phyloP scores from a whole-genome alignment of 805 yeast species.

The Ogataea angusta region DNA sequence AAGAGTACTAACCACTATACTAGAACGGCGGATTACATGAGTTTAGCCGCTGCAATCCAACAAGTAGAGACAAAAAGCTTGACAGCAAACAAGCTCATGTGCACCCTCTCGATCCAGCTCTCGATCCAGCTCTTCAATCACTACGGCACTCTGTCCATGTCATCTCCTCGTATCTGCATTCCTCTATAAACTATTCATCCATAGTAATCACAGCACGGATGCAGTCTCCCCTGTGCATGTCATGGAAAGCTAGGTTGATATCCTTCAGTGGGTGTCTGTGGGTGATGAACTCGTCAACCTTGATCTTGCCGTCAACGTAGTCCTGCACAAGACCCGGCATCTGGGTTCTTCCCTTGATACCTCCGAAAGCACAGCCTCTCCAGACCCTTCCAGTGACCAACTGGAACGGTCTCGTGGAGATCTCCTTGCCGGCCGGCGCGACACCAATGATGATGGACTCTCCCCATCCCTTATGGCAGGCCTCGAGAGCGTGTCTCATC shows the following conservation, averaged over 20 bases:
- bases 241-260: slow-evolving; percentile 88
- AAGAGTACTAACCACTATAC: slow-evolving; percentile 31
- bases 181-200: slow-evolving; percentile 20
- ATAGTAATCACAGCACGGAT: slow-evolving; percentile 74
- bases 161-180: slow-evolving; percentile 3
- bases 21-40: slow-evolving; percentile 21
- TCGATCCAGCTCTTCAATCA: no score
- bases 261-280: slow-evolving; percentile 76
- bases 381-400: slow-evolving; percentile 98
- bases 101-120: no score
- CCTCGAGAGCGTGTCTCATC: slow-evolving; percentile 95
- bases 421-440: slow-evolving; percentile 97
- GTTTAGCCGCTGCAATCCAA: neutral
- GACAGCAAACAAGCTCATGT: no score
- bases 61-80: neutral
- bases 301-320: slow-evolving; percentile 74
- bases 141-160: neutral
- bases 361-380: slow-evolving; percentile 99
- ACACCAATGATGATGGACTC: slow-evolving; percentile 93
- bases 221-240: slow-evolving; percentile 91
- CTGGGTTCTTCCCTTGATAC: slow-evolving; percentile 96
- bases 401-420: slow-evolving; percentile 97
- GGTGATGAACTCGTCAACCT: slow-evolving; percentile 93
- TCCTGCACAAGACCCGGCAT: slow-evolving; percentile 87
- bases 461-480: slow-evolving; percentile 99